phyloP scores from a whole-genome alignment of 306 rosid species.

The Vicia faba region DNA sequence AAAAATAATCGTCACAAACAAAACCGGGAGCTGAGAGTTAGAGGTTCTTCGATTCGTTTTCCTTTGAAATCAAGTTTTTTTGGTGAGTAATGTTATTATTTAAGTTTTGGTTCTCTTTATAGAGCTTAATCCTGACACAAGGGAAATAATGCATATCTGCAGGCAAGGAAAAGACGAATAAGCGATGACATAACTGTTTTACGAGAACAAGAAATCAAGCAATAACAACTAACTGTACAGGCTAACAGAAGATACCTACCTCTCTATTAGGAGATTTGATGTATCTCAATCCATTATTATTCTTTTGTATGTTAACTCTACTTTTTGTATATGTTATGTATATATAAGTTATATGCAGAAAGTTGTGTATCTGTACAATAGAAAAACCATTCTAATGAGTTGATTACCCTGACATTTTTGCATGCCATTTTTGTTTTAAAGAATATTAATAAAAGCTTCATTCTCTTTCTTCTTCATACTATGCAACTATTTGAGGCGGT shows the following conservation, averaged over 20 bases:
- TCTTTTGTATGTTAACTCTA: slow-evolving; percentile 35
- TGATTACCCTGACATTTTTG: too few relatives aligned
- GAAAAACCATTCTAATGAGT: slow-evolving; percentile 19
- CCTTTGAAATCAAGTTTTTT: slow-evolving; percentile 79
- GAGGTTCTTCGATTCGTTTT: slow-evolving; percentile 73
- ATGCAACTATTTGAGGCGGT: too few relatives aligned
- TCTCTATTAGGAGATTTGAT: slow-evolving; percentile 31
- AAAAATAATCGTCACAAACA: slow-evolving; percentile 62
- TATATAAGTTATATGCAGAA: slow-evolving; percentile 1
- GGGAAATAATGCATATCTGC: slow-evolving; percentile 21
- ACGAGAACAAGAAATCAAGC: slow-evolving; percentile 32
- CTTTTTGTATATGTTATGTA: slow-evolving; percentile 31
- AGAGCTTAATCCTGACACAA: slow-evolving; percentile 39
- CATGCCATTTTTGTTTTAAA: not conserved
- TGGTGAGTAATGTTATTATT: slow-evolving; percentile 52
- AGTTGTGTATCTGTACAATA: slow-evolving; percentile 29
- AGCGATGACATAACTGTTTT: slow-evolving; percentile 46
- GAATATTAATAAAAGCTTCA: too few relatives aligned
- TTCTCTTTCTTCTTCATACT: too few relatives aligned
- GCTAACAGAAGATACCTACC: slow-evolving; percentile 41
- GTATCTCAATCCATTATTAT: slow-evolving; percentile 20
- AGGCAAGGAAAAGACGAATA: slow-evolving; percentile 78
- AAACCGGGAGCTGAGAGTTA: slow-evolving; percentile 69
- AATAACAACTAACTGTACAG: slow-evolving; percentile 45
- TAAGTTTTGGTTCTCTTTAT: not conserved